phyloP scores from a whole-genome alignment of 176 grass and related monocot species.

The Cenchrus purpureus region DNA sequence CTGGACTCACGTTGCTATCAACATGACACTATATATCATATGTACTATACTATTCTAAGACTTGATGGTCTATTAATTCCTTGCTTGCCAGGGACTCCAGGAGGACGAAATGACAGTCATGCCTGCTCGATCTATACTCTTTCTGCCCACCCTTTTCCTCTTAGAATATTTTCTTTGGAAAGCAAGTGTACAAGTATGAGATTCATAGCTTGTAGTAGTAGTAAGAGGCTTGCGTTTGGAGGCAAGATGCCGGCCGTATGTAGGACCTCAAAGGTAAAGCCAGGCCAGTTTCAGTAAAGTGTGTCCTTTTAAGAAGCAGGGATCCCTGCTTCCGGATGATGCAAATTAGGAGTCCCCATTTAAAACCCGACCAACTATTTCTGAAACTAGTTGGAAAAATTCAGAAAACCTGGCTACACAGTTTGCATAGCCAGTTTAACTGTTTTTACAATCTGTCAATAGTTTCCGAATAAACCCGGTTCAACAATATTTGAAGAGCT shows the following conservation, averaged over 20 bases:
- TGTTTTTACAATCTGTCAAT: neutral
- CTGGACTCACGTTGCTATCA: neutral
- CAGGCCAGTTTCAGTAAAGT: neutral
- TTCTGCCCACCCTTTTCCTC: neutral
- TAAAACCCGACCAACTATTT: neutral
- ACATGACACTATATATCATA: neutral
- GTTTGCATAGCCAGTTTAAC: neutral
- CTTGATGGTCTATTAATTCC: neutral
- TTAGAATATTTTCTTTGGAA: neutral
- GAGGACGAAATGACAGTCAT: neutral
- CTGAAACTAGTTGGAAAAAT: neutral
- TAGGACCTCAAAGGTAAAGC: neutral
- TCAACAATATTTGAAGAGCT: too few species aligned
- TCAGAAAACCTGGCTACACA: neutral
- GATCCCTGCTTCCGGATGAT: neutral
- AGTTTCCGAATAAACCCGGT: neutral
- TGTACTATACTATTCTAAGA: constrained; percentile 14
- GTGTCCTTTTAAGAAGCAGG: neutral
- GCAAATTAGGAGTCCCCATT: neutral
- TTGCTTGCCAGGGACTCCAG: constrained; percentile 1
- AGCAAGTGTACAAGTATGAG: constrained; percentile 20
- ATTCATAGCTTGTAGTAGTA: constrained; percentile 20
- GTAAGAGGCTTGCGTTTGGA: neutral
- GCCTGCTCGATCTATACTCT: neutral
- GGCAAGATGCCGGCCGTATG: neutral